A percentile compares a stretch with the other conserved stretches of the same genome.
Evolutionary conservation across 495 filamentous ascomycete species (phyloP).

Genomic region (Lentithecium fluviatile): DNA sequence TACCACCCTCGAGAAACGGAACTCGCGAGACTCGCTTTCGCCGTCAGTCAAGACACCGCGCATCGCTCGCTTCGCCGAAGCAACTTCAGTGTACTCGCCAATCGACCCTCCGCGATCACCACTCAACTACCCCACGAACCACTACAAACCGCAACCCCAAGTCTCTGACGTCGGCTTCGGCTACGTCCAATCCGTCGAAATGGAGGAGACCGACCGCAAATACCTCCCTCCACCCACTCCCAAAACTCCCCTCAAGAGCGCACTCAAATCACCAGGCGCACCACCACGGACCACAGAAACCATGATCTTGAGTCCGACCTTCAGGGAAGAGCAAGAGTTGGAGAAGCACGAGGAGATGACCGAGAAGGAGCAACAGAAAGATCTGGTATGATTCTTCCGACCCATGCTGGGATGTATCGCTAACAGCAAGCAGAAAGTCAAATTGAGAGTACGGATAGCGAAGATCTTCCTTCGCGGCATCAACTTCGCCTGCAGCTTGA

Average conservation of each 20-base stretch:
- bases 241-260: conserved; percentile 65
- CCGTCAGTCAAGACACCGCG: conserved; percentile 71
- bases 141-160: conserved; percentile 62
- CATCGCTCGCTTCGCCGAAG: conserved; percentile 86
- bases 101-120: conserved; percentile 61
- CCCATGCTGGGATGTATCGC: neutral
- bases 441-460: conserved; percentile 85
- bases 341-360: conserved; percentile 76
- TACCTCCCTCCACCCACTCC: conserved; percentile 61
- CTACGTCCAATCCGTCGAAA: conserved; percentile 63
- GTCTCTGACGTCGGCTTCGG: conserved; percentile 88
- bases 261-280: conserved; percentile 79
- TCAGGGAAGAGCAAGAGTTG: conserved; percentile 76
- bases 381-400: conserved; percentile 65
- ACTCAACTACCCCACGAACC: conserved; percentile 63
- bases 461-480: conserved; percentile 91
- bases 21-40: conserved; percentile 36
- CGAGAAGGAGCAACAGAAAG: conserved; percentile 76
- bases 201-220: conserved; percentile 43
- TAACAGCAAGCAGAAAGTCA: conserved; percentile 71
- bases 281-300: conserved; percentile 54
- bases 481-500: conserved; percentile 94
- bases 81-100: conserved; percentile 82
- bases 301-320: conserved; percentile 77
- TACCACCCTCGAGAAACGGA: conserved; percentile 37